Evolutionary conservation across 116 monocot genomes (phyloP).

Genomic region (Trichopus zeylanicus): DNA sequence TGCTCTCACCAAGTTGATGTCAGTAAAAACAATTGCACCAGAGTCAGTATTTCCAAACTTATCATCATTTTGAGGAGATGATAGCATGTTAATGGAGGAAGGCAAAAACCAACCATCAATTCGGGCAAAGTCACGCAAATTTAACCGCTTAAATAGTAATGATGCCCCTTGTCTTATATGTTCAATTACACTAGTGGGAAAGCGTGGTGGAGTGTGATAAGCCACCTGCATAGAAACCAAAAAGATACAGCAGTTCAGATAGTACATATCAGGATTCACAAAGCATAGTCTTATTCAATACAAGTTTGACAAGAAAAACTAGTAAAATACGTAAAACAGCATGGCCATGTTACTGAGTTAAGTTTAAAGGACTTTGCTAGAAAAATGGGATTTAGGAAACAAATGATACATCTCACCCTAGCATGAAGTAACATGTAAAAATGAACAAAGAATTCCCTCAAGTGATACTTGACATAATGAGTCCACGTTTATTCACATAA

Average conservation of each 20-base stretch:
- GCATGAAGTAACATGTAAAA: no score
- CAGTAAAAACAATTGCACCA: slow-evolving; percentile 72
- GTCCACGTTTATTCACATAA: no score
- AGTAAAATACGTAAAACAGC: no score
- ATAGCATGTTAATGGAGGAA: slow-evolving; percentile 19
- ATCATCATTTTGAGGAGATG: slow-evolving; percentile 19
- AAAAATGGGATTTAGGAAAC: no score
- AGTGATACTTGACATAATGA: no score
- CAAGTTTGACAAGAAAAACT: no score
- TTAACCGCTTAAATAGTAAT: slow-evolving; percentile 40
- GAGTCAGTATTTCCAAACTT: slow-evolving; percentile 50
- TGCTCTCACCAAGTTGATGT: slow-evolving; percentile 80
- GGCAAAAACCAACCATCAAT: slow-evolving; percentile 96
- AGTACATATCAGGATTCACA: not conserved
- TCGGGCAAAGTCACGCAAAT: slow-evolving; percentile 76
- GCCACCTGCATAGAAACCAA: slow-evolving; percentile 42
- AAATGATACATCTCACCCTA: no score
- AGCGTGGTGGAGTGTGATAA: slow-evolving; percentile 89
- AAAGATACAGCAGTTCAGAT: no score
- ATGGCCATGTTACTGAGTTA: no score
- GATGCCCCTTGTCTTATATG: slow-evolving; percentile 74
- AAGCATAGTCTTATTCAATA: no score
- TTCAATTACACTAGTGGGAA: slow-evolving; percentile 55
- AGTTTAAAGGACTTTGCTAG: no score
- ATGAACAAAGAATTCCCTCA: no score